Evolutionary conservation across 164 flowering plant genomes (phyloP).

Genomic region (Kalanchoe fedtschenkoi): DNA sequence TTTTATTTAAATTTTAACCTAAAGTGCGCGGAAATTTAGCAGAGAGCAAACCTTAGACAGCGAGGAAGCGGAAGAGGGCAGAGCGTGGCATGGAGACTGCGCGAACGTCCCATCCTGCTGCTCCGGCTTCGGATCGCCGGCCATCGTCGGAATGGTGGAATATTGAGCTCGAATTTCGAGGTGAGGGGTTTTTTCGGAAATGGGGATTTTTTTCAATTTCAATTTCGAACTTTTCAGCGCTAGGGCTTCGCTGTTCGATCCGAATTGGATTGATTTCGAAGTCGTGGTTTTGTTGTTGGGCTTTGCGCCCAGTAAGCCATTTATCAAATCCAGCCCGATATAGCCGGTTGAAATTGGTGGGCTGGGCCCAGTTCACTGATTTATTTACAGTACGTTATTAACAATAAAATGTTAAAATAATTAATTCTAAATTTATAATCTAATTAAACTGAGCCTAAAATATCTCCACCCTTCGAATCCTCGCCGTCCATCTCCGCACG

Average conservation of each 20-base stretch:
- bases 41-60: conserved; percentile 49
- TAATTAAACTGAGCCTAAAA: no score
- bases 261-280: neutral
- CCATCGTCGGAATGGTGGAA: neutral
- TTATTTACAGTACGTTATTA: no score
- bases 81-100: conserved; percentile 78
- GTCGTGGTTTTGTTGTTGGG: neutral
- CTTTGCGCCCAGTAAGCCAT: no score
- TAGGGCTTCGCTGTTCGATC: conserved; percentile 11
- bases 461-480: neutral
- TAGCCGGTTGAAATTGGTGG: no score
- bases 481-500: neutral
- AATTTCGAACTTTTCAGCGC: neutral
- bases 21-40: no score
- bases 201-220: neutral
- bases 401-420: no score
- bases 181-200: neutral
- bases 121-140: conserved; percentile 31
- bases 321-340: no score
- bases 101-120: conserved; percentile 78
- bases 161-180: neutral
- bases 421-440: no score
- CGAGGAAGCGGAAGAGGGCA: conserved; percentile 75
- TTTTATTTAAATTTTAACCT: no score
- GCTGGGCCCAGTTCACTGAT: no score